These are phyloP conservation scores for Canavalia gladiata DNA, from an alignment of 306 rosid genomes.

Conservation along the genomic window DNA sequence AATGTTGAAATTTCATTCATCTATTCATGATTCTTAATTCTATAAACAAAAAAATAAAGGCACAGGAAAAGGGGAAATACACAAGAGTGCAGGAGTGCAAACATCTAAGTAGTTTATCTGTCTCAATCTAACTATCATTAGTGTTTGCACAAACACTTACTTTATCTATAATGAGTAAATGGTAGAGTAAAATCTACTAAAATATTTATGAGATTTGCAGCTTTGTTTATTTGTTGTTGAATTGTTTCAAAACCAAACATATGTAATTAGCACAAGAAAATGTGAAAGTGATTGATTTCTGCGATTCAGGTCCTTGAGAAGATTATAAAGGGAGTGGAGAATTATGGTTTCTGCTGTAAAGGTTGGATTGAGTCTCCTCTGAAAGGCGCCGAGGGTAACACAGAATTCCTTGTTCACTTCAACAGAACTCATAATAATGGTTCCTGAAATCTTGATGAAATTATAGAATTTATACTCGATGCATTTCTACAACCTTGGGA, in stretches of 20 bases:
- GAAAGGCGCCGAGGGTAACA: constrained; percentile 94
- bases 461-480: constrained; percentile 1
- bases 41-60: not conserved
- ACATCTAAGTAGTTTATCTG: not conserved
- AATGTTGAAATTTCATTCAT: constrained; percentile 10
- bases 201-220: not conserved
- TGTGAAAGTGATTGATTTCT: constrained; percentile 22
- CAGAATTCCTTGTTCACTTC: constrained; percentile 87
- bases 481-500: constrained; percentile 15
- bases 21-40: constrained; percentile 14
- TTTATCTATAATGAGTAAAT: not conserved
- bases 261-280: constrained; percentile 30
- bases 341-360: constrained; percentile 74
- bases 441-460: constrained; percentile 16
- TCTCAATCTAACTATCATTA: not conserved
- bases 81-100: not conserved
- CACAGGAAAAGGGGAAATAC: not conserved
- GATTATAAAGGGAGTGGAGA: constrained; percentile 84
- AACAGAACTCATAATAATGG: constrained; percentile 44
- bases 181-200: not conserved
- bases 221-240: constrained; percentile 7
- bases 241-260: not conserved
- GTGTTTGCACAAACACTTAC: not conserved
- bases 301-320: constrained; percentile 77
- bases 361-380: constrained; percentile 96